Percentiles rank a stretch among this genome's conserved stretches.
These are phyloP conservation scores for Penicillium psychrofluorescens DNA, from an alignment of 495 filamentous ascomycete genomes.

Conservation along the genomic window DNA sequence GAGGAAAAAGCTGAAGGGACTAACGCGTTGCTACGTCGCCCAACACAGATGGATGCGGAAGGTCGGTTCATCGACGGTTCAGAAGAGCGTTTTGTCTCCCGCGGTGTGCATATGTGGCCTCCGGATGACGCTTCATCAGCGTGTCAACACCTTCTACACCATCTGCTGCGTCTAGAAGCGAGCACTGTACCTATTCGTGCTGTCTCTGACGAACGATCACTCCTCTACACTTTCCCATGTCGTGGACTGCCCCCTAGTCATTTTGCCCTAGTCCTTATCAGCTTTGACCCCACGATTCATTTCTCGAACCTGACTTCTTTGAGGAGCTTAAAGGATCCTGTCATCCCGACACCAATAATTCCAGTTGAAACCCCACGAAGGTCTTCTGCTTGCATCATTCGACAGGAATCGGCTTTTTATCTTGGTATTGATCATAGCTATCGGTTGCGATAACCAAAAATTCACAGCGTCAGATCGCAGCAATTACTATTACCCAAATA, in stretches of 20 bases:
- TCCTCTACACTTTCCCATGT: slow-evolving; percentile 48
- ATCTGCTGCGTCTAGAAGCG: slow-evolving; percentile 51
- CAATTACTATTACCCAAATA: no score
- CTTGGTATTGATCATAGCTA: no score
- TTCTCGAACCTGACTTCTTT: slow-evolving; percentile 18
- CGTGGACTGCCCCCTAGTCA: slow-evolving; percentile 31
- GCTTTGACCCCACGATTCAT: slow-evolving; percentile 53
- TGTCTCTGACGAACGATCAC: slow-evolving; percentile 52
- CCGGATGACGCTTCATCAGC: slow-evolving; percentile 37
- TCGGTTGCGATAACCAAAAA: no score
- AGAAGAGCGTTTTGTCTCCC: slow-evolving; percentile 43
- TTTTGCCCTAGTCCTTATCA: slow-evolving; percentile 50
- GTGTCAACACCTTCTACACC: slow-evolving; percentile 23
- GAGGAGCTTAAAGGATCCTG: no score
- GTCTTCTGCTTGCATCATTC: no score
- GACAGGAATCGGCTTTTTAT: no score
- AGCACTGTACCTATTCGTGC: slow-evolving; percentile 42
- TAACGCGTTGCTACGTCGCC: slow-evolving; percentile 24
- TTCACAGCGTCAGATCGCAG: no score
- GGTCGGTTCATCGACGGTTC: slow-evolving; percentile 22
- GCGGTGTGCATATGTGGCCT: slow-evolving; percentile 54
- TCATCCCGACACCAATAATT: no score
- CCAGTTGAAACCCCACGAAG: no score
- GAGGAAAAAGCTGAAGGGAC: slow-evolving; percentile 27
- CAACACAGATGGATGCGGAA: slow-evolving; percentile 17